Evolutionary conservation across 306 rosid species (phyloP).

Genomic region (Glycine tomentella): DNA sequence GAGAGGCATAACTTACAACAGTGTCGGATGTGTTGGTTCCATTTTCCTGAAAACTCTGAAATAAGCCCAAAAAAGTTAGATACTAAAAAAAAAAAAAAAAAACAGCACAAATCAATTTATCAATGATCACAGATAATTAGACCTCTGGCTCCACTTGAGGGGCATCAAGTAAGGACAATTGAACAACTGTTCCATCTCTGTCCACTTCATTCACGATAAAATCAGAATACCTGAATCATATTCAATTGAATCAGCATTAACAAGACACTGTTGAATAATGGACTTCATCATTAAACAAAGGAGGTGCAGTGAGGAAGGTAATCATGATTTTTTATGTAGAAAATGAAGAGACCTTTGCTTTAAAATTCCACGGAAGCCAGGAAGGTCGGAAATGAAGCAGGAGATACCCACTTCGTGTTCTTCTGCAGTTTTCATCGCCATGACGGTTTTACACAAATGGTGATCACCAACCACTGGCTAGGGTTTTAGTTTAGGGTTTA

Average conservation of each 20-base stretch:
- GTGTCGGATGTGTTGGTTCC: conserved; percentile 45
- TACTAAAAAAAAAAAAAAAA: neutral
- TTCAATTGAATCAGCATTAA: conserved; percentile 28
- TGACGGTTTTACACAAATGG: conserved; percentile 7
- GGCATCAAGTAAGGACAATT: conserved; percentile 70
- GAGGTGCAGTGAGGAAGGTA: neutral
- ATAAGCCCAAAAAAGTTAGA: conserved; percentile 2
- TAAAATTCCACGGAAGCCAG: conserved; percentile 90
- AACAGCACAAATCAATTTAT: neutral
- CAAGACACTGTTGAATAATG: conserved; percentile 4
- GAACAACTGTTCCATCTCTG: conserved; percentile 72
- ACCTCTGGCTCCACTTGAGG: conserved; percentile 53
- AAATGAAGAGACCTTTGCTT: conserved; percentile 74
- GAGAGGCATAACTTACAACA: conserved; percentile 65
- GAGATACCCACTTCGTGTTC: conserved; percentile 85
- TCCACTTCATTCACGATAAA: conserved; percentile 96
- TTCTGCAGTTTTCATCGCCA: conserved; percentile 61
- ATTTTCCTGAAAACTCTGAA: conserved; percentile 63
- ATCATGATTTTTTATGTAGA: neutral
- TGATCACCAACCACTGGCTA: conserved; percentile 31
- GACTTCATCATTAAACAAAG: neutral
- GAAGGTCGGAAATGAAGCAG: conserved; percentile 82
- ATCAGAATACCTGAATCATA: conserved; percentile 81
- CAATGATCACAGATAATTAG: neutral
- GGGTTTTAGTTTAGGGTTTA: conserved; percentile 50